phyloP scores from a whole-genome alignment of 202 grass and related monocot genomes.

The Saccharum hybrid region DNA sequence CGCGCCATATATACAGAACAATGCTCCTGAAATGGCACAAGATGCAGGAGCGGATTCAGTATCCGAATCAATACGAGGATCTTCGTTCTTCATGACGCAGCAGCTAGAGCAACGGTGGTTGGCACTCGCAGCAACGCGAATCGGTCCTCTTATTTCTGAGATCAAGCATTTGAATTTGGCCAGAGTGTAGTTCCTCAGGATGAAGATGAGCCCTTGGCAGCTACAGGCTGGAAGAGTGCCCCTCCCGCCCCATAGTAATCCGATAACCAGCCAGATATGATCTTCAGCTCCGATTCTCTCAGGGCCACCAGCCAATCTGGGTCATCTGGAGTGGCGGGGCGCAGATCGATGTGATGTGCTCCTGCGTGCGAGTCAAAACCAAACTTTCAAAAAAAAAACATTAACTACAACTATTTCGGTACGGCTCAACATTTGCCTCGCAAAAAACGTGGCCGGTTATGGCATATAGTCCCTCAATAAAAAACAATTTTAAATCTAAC shows the following conservation, averaged over 20 bases:
- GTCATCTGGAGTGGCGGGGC: constrained; percentile 61
- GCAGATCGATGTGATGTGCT: constrained; percentile 86
- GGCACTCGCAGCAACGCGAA: neutral
- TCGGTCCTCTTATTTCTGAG: neutral
- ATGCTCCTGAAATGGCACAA: neutral
- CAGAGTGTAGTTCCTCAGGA: neutral
- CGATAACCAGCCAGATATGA: constrained; percentile 76
- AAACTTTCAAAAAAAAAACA: neutral
- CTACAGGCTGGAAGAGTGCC: constrained; percentile 37
- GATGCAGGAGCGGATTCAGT: neutral
- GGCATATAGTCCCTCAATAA: too few species aligned
- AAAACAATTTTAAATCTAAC: too few species aligned
- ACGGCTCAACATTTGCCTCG: neutral
- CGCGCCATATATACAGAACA: neutral
- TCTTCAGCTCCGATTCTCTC: constrained; percentile 71
- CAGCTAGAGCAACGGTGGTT: neutral
- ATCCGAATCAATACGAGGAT: neutral
- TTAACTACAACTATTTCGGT: neutral
- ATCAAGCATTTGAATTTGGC: neutral
- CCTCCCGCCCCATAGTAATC: constrained; percentile 60
- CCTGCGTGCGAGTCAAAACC: constrained; percentile 57
- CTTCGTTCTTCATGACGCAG: neutral
- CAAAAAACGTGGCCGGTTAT: neutral
- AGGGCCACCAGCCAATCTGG: constrained; percentile 76
- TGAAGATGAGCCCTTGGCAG: neutral